A percentile compares a stretch with the other conserved stretches of the same genome.
phyloP scores from a whole-genome alignment of 2,329 filamentous ascomycete species.

The Hymenoscyphus repandus region DNA sequence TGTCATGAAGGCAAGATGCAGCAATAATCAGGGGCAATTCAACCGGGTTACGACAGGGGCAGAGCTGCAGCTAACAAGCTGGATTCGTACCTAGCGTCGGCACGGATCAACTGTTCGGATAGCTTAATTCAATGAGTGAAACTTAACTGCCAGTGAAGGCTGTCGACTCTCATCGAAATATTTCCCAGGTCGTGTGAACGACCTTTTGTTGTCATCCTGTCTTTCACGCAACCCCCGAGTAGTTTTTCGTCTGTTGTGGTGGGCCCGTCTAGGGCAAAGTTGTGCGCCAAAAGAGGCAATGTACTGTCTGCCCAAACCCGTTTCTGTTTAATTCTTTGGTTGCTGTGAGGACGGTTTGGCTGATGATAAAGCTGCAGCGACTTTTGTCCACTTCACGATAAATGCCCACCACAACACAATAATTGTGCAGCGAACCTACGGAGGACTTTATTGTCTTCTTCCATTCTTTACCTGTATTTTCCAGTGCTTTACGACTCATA shows the following conservation, averaged over 20 bases:
- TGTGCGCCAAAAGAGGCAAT: neutral
- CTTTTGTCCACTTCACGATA: neutral
- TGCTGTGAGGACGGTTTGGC: conserved; percentile 1
- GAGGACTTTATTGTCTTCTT: neutral
- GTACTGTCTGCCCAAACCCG: neutral
- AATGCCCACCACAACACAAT: neutral
- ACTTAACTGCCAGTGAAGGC: neutral
- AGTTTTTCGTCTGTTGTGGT: neutral
- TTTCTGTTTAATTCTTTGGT: neutral
- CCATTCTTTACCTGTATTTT: neutral
- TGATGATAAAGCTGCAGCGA: neutral
- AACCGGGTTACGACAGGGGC: no score
- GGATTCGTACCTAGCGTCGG: neutral
- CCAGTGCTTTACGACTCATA: neutral
- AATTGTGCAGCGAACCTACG: neutral
- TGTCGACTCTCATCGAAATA: neutral
- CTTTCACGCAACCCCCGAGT: neutral
- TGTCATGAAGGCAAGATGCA: no score
- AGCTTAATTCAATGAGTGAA: conserved; percentile 1
- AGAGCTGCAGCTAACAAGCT: neutral
- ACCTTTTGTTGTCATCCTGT: neutral
- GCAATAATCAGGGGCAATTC: no score
- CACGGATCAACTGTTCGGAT: neutral
- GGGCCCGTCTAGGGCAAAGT: conserved; percentile 1
- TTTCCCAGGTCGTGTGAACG: neutral